These are phyloP conservation scores for Amphicarpaea edgeworthii DNA, from an alignment of 306 rosid species.

Conservation along the genomic window DNA sequence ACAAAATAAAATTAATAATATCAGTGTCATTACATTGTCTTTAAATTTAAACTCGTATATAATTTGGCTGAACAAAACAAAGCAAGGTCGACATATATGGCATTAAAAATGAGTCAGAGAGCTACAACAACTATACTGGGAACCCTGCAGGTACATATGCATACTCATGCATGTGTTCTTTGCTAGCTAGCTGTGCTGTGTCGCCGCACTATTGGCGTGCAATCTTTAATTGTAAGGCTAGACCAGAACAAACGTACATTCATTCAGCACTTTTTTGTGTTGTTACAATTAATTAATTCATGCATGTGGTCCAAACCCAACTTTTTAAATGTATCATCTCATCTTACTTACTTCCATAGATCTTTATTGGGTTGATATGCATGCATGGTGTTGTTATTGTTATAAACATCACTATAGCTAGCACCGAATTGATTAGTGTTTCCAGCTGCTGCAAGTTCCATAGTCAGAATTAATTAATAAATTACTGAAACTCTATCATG, in stretches of 20 bases:
- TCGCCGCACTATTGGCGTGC: conserved; percentile 41
- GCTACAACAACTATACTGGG: conserved; percentile 35
- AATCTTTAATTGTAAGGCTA: conserved; percentile 36
- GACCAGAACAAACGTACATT: conserved; percentile 40
- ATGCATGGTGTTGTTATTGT: background rate
- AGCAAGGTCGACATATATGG: conserved; percentile 1
- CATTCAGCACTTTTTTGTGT: conserved; percentile 32
- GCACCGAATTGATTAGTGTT: too few species aligned
- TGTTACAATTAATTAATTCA: conserved; percentile 12
- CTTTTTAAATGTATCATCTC: conserved; percentile 3
- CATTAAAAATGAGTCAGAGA: conserved; percentile 34
- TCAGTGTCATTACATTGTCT: too few species aligned
- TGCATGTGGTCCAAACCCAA: conserved; percentile 38
- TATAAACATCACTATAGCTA: background rate
- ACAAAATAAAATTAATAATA: too few species aligned
- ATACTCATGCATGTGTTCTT: conserved; percentile 33
- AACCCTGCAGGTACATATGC: conserved; percentile 24
- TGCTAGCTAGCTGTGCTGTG: conserved; percentile 35
- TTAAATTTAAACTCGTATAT: too few species aligned
- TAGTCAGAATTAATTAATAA: background rate
- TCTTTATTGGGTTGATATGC: background rate
- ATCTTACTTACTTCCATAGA: background rate
- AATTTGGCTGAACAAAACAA: too few species aligned
- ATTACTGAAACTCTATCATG: background rate
- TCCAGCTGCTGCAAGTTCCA: too few species aligned